phyloP scores from a whole-genome alignment of 371 early-diverging fungal species.

The Lichtheimia hyalospora region DNA sequence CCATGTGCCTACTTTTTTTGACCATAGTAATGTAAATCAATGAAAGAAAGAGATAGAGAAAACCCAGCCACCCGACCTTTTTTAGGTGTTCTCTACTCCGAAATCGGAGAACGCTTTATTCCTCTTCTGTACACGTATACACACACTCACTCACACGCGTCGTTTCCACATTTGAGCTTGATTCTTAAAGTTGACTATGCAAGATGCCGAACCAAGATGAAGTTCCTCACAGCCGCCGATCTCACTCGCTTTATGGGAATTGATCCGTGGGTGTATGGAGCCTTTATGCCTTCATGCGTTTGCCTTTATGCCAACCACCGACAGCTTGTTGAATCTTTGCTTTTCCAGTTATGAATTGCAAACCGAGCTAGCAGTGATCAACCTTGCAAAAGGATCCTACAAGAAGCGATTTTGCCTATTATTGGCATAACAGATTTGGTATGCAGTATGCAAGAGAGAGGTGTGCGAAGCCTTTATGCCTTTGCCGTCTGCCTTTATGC shows the following conservation, averaged over 20 bases:
- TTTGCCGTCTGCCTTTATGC: slow-evolving; percentile 12
- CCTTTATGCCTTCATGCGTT: background rate
- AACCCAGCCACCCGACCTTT: background rate
- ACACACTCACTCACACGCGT: no score
- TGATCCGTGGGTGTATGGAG: background rate
- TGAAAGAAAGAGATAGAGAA: slow-evolving; percentile 3
- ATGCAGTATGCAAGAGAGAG: background rate
- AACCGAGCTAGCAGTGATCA: background rate
- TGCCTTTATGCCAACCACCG: slow-evolving; percentile 8
- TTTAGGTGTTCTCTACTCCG: background rate
- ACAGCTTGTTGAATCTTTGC: slow-evolving; percentile 7
- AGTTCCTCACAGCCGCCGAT: no score
- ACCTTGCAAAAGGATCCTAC: slow-evolving; percentile 4
- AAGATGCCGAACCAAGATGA: no score
- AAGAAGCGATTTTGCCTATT: background rate
- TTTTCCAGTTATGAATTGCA: slow-evolving; percentile 2
- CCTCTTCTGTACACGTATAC: background rate
- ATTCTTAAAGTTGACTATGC: no score
- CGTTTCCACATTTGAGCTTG: no score
- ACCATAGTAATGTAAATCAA: slow-evolving; percentile 7
- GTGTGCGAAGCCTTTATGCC: slow-evolving; percentile 1
- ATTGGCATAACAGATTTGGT: background rate
- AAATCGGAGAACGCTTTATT: background rate
- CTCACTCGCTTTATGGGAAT: background rate
- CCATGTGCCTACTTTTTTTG: slow-evolving; percentile 4